phyloP scores from a whole-genome alignment of 2,329 filamentous ascomycete species.

The Lecanosticta acicola region DNA sequence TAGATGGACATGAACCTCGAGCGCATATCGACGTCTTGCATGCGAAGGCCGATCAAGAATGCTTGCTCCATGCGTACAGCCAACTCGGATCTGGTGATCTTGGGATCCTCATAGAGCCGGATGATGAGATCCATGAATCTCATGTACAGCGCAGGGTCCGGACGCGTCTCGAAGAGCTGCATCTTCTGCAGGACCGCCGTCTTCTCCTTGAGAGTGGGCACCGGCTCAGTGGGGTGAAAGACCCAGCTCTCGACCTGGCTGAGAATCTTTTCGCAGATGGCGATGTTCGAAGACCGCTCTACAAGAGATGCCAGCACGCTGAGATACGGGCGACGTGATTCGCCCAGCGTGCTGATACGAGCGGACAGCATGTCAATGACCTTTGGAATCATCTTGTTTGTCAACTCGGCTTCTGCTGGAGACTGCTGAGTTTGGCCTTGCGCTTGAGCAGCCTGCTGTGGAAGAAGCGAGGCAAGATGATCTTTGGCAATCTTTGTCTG shows the following conservation, averaged over 20 bases:
- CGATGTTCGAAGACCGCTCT: slow-evolving; percentile 83
- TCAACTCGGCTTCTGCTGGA: slow-evolving; percentile 76
- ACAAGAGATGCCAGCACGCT: slow-evolving; percentile 92
- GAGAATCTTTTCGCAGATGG: slow-evolving; percentile 85
- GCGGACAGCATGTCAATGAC: slow-evolving; percentile 87
- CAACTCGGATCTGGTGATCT: slow-evolving; percentile 88
- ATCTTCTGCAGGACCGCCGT: slow-evolving; percentile 99
- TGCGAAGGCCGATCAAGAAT: slow-evolving; percentile 90
- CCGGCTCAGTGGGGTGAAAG: slow-evolving; percentile 89
- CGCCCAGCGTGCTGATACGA: slow-evolving; percentile 86
- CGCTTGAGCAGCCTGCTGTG: slow-evolving; percentile 48
- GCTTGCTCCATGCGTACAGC: slow-evolving; percentile 97
- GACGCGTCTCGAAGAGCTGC: slow-evolving; percentile 84
- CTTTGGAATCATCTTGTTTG: slow-evolving; percentile 86
- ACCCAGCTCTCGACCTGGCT: slow-evolving; percentile 95
- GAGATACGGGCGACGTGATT: slow-evolving; percentile 86
- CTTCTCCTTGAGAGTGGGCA: slow-evolving; percentile 97
- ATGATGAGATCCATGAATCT: slow-evolving; percentile 96
- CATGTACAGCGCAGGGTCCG: slow-evolving; percentile 76
- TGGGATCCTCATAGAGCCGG: slow-evolving; percentile 94
- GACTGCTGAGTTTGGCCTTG: slow-evolving; percentile 50
- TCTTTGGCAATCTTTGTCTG: slow-evolving; percentile 89
- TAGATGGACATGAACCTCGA: slow-evolving; percentile 96
- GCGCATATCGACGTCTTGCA: slow-evolving; percentile 91
- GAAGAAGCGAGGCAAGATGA: slow-evolving; percentile 70